Evolutionary conservation across 116 monocot genomes (phyloP).

Genomic region (Trichopus zeylanicus): DNA sequence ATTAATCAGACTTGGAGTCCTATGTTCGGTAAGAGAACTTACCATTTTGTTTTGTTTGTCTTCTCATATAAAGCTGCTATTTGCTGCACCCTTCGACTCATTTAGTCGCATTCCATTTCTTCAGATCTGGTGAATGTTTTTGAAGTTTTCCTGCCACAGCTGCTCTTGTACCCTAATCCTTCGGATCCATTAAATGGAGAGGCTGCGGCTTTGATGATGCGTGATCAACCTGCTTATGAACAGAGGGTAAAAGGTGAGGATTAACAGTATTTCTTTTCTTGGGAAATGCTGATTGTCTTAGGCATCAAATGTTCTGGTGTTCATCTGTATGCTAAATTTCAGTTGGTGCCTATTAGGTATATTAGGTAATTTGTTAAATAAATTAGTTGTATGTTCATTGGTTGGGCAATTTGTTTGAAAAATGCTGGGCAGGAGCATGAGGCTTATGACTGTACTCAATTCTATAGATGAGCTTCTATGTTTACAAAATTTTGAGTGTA

Average conservation of each 20-base stretch:
- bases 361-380: no score
- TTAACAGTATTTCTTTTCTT: not conserved
- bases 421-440: no score
- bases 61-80: not conserved
- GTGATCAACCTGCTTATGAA: slow-evolving; percentile 62
- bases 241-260: slow-evolving; percentile 68
- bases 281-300: not conserved
- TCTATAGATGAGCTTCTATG: no score
- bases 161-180: slow-evolving; percentile 69
- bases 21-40: slow-evolving; percentile 54
- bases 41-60: not conserved
- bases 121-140: slow-evolving; percentile 74
- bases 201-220: slow-evolving; percentile 73
- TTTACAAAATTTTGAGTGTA: no score
- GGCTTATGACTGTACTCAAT: no score
- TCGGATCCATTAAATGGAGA: slow-evolving; percentile 75
- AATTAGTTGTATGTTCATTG: no score
- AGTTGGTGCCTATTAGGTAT: no score
- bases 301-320: not conserved
- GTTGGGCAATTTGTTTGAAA: no score
- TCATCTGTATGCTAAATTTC: no score
- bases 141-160: slow-evolving; percentile 72
- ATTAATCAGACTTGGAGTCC: slow-evolving; percentile 70
- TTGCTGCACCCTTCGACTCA: not conserved
- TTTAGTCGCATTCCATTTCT: not conserved